Conservation (phyloP, 192 early-diverging fungal species). For the Gaertneriomyces semiglobifer region DNA sequence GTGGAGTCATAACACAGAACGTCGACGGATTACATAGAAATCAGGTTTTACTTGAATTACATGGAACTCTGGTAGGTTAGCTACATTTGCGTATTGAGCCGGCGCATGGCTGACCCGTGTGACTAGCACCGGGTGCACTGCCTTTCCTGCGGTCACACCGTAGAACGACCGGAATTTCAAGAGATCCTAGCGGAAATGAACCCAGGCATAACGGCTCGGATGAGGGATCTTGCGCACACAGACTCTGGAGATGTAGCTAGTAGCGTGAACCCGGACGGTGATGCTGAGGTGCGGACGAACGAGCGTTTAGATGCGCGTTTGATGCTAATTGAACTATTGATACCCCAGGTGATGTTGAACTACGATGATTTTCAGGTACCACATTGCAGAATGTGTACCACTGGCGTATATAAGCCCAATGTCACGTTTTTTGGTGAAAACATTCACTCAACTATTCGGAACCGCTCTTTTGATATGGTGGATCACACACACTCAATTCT, state of each 20-base stretch:
- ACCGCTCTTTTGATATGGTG: slow-evolving; percentile 56
- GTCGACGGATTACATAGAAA: slow-evolving; percentile 78
- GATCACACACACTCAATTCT: slow-evolving; percentile 61
- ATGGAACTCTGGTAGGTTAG: slow-evolving; percentile 64
- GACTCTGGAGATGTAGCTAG: slow-evolving; percentile 29
- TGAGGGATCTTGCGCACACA: too few species aligned
- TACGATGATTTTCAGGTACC: slow-evolving; percentile 74
- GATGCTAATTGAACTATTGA: too few species aligned
- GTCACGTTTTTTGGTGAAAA: slow-evolving; percentile 93
- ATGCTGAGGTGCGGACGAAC: slow-evolving; percentile 46
- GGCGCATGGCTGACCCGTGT: background rate
- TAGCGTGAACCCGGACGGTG: slow-evolving; percentile 78
- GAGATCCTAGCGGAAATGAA: slow-evolving; percentile 43
- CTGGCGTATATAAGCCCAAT: slow-evolving; percentile 54
- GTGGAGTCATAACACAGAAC: slow-evolving; percentile 83
- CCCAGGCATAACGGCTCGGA: slow-evolving; percentile 12
- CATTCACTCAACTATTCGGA: slow-evolving; percentile 54
- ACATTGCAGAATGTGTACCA: slow-evolving; percentile 59
- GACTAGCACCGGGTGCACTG: slow-evolving; percentile 62
- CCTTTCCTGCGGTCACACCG: slow-evolving; percentile 58
- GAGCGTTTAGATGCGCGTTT: too few species aligned
- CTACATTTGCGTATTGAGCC: background rate
- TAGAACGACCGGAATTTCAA: slow-evolving; percentile 64
- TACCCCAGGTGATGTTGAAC: slow-evolving; percentile 21
- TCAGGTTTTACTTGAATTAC: slow-evolving; percentile 72